Base-by-base conservation (phyloP, 192 early-diverging fungal species). In the Linderina pennispora region DNA sequence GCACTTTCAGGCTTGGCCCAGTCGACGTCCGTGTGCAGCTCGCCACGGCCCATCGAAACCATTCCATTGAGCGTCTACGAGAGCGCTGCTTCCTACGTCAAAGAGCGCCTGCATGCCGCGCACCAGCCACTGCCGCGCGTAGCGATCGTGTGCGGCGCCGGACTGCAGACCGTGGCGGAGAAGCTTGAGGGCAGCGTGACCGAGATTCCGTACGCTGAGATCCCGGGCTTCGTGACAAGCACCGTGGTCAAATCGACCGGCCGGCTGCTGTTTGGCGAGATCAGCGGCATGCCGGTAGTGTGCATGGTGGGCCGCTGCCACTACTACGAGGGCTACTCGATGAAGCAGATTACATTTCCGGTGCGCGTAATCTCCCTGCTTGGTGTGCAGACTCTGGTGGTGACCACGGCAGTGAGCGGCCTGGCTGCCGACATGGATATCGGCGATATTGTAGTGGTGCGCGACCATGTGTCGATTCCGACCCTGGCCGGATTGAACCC, bases 271-370 rank as follows among this genome's bases (percentile, higher is more conserved):
- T 90, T 94, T 75, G 91, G 90, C 46, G 77, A 82, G 36, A 70
- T 96, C 36, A 75, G 82, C 26, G 77, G 81, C 32, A 78, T 70
- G 16, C 78, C 81, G 20, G 80, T 80, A 3, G 85, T 92, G 24
- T 87, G 82, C 62, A 87, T 93, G 75, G 86, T 89, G 8, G 92
- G 92, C n/a, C 75, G 92, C 19, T 88, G 83, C 74, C 92, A 95
- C 58, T 82, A 77, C 36, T 95, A 95, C 58, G 92, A 95, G 59
- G 92, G 93, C 10, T 85, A 90, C 57, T 76, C 80, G 11, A 70
- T 89, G 42, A 70, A 82, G 41, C 80, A 88, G 35, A 82, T 83
- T 13, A 89, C 88, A 7, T 85, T 90, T 24, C 90, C 93, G 15
- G 74, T 97, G 17, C 85, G 93, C 25, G 80, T 97, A 19, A 84